These are phyloP conservation scores for Tilletia indica DNA, from an alignment of 1,284 basidiomycete genomes.

Conservation along the genomic window DNA sequence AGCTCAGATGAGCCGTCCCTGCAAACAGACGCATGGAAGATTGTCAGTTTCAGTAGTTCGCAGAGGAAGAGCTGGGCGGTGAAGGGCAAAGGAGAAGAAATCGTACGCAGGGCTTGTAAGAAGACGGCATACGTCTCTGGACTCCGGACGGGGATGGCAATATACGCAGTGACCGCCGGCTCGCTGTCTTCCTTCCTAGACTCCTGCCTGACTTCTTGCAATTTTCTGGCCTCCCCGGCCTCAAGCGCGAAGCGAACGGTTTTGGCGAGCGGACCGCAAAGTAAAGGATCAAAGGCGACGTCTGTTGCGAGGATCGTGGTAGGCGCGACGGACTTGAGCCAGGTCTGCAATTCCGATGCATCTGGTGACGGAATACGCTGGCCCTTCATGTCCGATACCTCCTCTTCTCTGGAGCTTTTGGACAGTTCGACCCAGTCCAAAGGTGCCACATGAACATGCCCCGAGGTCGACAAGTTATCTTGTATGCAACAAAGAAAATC, in stretches of 20 bases:
- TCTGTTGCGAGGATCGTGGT: slow-evolving; percentile 29
- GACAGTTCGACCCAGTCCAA: slow-evolving; percentile 27
- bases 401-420: background rate
- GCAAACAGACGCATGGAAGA: background rate
- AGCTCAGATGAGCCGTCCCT: background rate
- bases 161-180: slow-evolving; percentile 18
- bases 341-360: background rate
- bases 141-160: slow-evolving; percentile 32
- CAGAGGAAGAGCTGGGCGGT: background rate
- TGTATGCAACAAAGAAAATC: background rate
- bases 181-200: background rate
- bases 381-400: background rate
- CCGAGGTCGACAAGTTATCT: background rate
- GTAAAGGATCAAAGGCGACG: slow-evolving; percentile 30
- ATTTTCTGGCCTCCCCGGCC: background rate
- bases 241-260: slow-evolving; percentile 17
- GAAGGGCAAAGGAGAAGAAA: background rate
- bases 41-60: background rate
- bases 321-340: slow-evolving; percentile 10
- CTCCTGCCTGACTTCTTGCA: background rate
- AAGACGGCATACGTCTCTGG: slow-evolving; percentile 25
- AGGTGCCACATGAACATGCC: slow-evolving; percentile 2
- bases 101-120: slow-evolving; percentile 13
- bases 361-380: background rate
- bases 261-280: slow-evolving; percentile 18